Evolutionary conservation across 1,284 basidiomycete genomes (phyloP).

Genomic region (Volvariella surrecta): DNA sequence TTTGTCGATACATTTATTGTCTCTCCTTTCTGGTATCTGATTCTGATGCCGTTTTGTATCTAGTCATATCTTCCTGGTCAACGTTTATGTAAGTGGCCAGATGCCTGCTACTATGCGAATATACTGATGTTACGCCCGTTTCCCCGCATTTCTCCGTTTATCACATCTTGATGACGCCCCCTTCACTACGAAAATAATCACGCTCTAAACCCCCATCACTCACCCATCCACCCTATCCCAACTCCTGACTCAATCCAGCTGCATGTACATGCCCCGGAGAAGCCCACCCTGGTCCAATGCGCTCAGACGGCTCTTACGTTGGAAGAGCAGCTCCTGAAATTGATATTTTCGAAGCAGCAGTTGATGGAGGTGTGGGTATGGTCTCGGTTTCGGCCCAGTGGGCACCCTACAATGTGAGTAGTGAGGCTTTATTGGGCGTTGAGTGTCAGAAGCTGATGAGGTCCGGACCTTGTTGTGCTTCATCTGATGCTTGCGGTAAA

Average conservation of each 20-base stretch:
- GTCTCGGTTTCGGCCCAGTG: conserved; percentile 55
- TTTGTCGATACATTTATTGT: background rate
- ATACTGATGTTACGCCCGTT: background rate
- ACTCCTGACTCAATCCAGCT: conserved; percentile 32
- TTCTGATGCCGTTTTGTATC: too few species aligned
- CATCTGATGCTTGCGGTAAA: too few species aligned
- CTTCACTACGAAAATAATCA: too few species aligned
- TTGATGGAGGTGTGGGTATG: conserved; percentile 21
- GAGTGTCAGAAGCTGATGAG: too few species aligned
- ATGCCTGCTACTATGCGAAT: conserved; percentile 37
- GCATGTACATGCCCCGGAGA: conserved; percentile 75
- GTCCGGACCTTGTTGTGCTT: too few species aligned
- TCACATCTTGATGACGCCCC: too few species aligned
- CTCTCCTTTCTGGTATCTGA: too few species aligned
- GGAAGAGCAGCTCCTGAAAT: conserved; percentile 84
- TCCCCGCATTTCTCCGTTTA: too few species aligned
- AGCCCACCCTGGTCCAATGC: conserved; percentile 76
- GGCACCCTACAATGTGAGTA: conserved; percentile 37
- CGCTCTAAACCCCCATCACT: conserved; percentile 21
- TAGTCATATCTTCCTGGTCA: conserved; percentile 77
- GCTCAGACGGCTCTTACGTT: conserved; percentile 48
- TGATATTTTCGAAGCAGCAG: conserved; percentile 70
- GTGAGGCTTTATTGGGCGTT: too few species aligned
- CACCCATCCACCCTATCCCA: conserved; percentile 31
- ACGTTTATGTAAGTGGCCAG: conserved; percentile 58